Percentiles rank a stretch among this genome's conserved stretches.
Conservation (phyloP, 495 filamentous ascomycete species). For the Penicillium atrosanguineum region DNA sequence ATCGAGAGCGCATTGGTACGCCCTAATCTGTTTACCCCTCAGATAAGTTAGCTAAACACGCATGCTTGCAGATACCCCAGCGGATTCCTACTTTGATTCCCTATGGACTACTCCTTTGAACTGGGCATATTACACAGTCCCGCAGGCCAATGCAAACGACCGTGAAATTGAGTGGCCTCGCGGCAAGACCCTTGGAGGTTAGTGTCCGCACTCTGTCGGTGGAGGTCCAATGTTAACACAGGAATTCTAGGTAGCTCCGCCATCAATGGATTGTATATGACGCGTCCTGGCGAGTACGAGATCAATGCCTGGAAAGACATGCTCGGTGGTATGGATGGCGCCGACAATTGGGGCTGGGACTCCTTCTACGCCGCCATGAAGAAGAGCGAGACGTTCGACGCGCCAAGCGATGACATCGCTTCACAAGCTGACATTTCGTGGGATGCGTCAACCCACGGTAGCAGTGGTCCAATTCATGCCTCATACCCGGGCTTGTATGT, state of each 20-base stretch:
- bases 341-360: conserved; percentile 34
- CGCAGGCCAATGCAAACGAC: conserved; percentile 31
- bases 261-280: conserved; percentile 35
- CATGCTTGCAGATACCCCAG: conserved; percentile 27
- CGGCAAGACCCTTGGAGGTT: conserved; percentile 41
- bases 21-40: neutral
- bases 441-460: conserved; percentile 34
- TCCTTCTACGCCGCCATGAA: conserved; percentile 34
- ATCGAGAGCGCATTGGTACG: conserved; percentile 33
- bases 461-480: conserved; percentile 44
- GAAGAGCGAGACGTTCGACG: conserved; percentile 44
- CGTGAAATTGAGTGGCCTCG: conserved; percentile 33
- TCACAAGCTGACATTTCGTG: conserved; percentile 38
- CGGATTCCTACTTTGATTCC: conserved; percentile 33
- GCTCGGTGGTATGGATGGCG: conserved; percentile 32
- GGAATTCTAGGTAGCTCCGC: conserved; percentile 30
- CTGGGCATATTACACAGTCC: conserved; percentile 33
- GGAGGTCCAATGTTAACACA: neutral
- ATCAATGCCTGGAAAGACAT: conserved; percentile 34
- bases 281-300: conserved; percentile 31
- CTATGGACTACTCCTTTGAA: conserved; percentile 38
- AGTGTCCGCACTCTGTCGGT: neutral
- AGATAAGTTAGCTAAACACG: neutral
- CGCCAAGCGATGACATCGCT: conserved; percentile 31
- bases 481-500: conserved; percentile 47